phyloP scores from a whole-genome alignment of 345 rosid species.

The Eucalyptus albens region DNA sequence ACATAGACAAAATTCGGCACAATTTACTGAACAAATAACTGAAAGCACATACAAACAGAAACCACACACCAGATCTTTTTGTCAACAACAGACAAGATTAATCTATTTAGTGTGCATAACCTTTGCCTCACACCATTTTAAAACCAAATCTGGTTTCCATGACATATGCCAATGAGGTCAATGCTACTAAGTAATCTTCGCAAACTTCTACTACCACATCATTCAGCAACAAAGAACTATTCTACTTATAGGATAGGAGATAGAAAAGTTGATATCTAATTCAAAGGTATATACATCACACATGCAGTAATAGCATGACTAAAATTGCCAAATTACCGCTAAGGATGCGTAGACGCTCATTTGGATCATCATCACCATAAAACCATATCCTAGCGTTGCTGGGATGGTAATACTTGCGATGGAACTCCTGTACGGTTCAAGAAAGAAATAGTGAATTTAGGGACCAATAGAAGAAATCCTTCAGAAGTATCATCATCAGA shows the following conservation, averaged over 20 bases:
- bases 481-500: neutral
- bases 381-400: constrained; percentile 97
- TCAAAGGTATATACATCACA: neutral
- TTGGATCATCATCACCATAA: constrained; percentile 90
- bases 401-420: constrained; percentile 80
- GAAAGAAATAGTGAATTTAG: neutral
- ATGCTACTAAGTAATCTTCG: neutral
- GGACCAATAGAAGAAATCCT: neutral
- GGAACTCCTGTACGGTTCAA: constrained; percentile 56
- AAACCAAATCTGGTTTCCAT: neutral
- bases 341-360: constrained; percentile 66
- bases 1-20: neutral
- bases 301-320: neutral
- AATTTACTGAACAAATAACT: neutral
- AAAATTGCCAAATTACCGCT: constrained; percentile 43
- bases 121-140: neutral
- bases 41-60: neutral
- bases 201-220: neutral
- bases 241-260: neutral
- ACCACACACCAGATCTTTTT: neutral
- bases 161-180: neutral
- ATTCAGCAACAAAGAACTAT: neutral
- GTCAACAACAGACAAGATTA: neutral
- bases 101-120: neutral
- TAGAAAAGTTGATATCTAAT: neutral